Evolutionary conservation across 2,329 filamentous ascomycete species (phyloP).

Genomic region (Verticillium alfalfae): DNA sequence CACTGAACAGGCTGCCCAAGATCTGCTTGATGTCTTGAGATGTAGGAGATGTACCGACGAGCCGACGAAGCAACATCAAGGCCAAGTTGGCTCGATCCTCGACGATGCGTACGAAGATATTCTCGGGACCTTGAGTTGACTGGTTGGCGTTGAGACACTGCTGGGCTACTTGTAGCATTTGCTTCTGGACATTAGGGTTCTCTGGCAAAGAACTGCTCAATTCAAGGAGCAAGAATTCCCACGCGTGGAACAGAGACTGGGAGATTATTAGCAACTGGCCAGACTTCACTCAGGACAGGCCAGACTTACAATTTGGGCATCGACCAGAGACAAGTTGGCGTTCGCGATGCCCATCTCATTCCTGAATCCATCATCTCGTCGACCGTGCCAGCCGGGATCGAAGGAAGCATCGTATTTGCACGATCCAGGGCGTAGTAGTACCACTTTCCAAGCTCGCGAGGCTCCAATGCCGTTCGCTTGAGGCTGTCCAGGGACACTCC

Average conservation of each 20-base stretch:
- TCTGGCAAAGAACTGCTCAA: slow-evolving; percentile 61
- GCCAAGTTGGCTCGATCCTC: slow-evolving; percentile 74
- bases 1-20: slow-evolving; percentile 43
- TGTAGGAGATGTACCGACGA: slow-evolving; percentile 55
- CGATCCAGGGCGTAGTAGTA: slow-evolving; percentile 83
- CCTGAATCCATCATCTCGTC: slow-evolving; percentile 66
- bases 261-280: slow-evolving; percentile 16
- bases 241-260: slow-evolving; percentile 76
- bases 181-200: slow-evolving; percentile 52
- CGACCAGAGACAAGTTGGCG: slow-evolving; percentile 82
- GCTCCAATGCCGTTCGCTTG: slow-evolving; percentile 66
- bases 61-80: slow-evolving; percentile 73
- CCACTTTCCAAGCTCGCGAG: slow-evolving; percentile 61
- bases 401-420: slow-evolving; percentile 71
- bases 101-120: slow-evolving; percentile 74
- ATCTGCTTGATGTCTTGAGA: slow-evolving; percentile 47
- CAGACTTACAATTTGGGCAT: slow-evolving; percentile 74
- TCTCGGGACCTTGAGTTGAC: slow-evolving; percentile 64
- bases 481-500: slow-evolving; percentile 72
- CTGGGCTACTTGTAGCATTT: slow-evolving; percentile 68
- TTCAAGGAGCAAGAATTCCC: slow-evolving; percentile 83
- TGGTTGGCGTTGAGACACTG: slow-evolving; percentile 78
- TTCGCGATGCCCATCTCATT: slow-evolving; percentile 84
- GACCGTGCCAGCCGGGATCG: slow-evolving; percentile 72
- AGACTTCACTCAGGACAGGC: neutral